Evolutionary conservation across 768 basidiomycete species (phyloP), one percentile per base, ranked within the genome.

Genomic region (Polyporus arcularius): DNA sequence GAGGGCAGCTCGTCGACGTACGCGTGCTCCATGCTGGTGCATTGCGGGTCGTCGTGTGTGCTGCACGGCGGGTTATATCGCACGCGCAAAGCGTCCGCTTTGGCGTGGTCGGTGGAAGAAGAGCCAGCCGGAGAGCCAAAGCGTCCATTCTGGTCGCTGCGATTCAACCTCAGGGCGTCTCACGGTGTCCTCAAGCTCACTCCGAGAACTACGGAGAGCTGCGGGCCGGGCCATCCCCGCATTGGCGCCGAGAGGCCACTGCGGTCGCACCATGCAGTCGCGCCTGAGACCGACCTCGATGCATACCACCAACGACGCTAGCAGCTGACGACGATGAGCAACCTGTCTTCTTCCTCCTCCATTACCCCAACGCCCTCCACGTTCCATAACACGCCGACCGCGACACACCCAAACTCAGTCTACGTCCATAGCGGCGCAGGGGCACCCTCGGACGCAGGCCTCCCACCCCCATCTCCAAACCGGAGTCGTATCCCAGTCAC

Each of bases 401-500:
- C 58, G 15, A 56, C 65, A 2, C 56, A 63, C 35, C 60, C 62
- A 1, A 63, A 53, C 57, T 63, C 62, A 7, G 57, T 59, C 0
- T 63, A 63, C 62, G 42, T 48, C 21, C 45, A 21, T 52, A 35
- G 53, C 47, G 28, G 35, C 57, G 9, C 39, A 21, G 47, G 21
- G 14, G 28, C 43, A n/a, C 30, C 60, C 49, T 16, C 60, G 12
- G 18, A 40, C 21, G 15, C 62, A 62, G 35, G 53, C 43, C 45
- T 40, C 50, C 39, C 46, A 10, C 59, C 49, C 50, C 50, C 81
- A 72, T 45, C 80, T 75, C 15, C 50, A n/a, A 64, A 42, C 11
- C 76, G 81, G 12, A 85, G 83, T 59, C 83, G 88, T 28, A 89
- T 94, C 53, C 91, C 92, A 57, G 89, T 94, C 18, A 93, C 92